Conservation (phyloP, 2,329 filamentous ascomycete species). For the Calcarisporium arbuscula region DNA sequence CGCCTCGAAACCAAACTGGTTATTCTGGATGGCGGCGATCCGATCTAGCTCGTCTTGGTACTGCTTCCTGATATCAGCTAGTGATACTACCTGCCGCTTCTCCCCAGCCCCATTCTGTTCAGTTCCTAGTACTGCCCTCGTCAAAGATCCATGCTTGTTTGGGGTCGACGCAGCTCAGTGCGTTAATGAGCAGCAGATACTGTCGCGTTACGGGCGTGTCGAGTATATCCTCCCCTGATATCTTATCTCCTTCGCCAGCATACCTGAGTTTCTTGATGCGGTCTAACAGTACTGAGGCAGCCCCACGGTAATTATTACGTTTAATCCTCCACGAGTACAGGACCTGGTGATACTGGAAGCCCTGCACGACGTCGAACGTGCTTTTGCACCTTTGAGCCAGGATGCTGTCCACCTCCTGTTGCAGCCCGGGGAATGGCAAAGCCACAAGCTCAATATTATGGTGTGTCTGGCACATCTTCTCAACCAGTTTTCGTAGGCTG, state of each 20-base stretch:
- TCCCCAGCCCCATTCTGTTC: conserved; percentile 17
- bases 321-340: conserved; percentile 87
- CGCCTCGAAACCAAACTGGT: conserved; percentile 72
- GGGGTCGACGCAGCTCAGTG: conserved; percentile 75
- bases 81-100: conserved; percentile 73
- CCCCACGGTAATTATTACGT: conserved; percentile 79
- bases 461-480: conserved; percentile 62
- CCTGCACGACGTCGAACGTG: conserved; percentile 57
- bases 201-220: conserved; percentile 64
- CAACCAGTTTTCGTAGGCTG: conserved; percentile 63
- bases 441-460: conserved; percentile 62
- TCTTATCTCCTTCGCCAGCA: conserved; percentile 52
- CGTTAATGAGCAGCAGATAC: conserved; percentile 89
- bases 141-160: conserved; percentile 73
- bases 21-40: conserved; percentile 79
- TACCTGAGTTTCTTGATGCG: conserved; percentile 56
- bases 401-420: conserved; percentile 72
- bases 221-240: conserved; percentile 48
- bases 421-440: conserved; percentile 73
- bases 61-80: conserved; percentile 79
- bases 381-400: conserved; percentile 66
- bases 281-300: conserved; percentile 56
- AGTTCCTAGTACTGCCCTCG: conserved; percentile 20
- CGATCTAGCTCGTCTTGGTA: conserved; percentile 89
- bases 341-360: conserved; percentile 82